Evolutionary conservation across 2,329 filamentous ascomycete species (phyloP).

Genomic region (Apiospora sp.): DNA sequence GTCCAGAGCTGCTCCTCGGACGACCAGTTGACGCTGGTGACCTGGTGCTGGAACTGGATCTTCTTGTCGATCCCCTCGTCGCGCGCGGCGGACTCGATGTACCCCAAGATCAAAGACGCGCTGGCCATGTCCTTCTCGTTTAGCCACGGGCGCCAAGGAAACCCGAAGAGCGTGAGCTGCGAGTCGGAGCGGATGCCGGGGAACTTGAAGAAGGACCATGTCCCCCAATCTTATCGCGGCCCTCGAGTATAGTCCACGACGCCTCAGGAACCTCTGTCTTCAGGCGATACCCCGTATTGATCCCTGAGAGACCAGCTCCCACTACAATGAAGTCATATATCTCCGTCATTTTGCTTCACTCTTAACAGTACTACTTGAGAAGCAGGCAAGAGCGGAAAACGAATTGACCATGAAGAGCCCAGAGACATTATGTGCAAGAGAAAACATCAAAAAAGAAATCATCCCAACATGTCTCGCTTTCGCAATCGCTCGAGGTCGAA

Average conservation of each 20-base stretch:
- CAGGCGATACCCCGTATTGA: slow-evolving; percentile 74
- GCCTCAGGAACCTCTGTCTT: slow-evolving; percentile 63
- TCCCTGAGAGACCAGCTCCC: slow-evolving; percentile 65
- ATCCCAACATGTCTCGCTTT: neutral
- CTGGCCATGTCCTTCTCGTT: slow-evolving; percentile 42
- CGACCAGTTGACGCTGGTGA: slow-evolving; percentile 62
- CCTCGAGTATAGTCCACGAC: slow-evolving; percentile 73
- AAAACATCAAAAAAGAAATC: neutral
- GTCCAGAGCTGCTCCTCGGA: slow-evolving; percentile 61
- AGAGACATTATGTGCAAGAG: neutral
- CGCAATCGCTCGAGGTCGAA: neutral
- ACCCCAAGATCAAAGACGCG: slow-evolving; percentile 55
- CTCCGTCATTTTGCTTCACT: neutral
- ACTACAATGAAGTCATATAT: slow-evolving; percentile 67
- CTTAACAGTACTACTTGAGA: too few relatives aligned
- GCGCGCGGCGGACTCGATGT: slow-evolving; percentile 58
- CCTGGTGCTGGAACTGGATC: slow-evolving; percentile 59
- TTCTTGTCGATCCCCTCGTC: slow-evolving; percentile 59
- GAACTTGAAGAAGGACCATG: slow-evolving; percentile 81
- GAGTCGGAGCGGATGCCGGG: slow-evolving; percentile 74
- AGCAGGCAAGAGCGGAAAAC: neutral
- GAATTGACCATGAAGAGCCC: neutral
- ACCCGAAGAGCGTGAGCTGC: slow-evolving; percentile 69
- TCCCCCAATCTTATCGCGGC: slow-evolving; percentile 71
- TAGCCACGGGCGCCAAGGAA: slow-evolving; percentile 75